Conservation (phyloP, 2,329 filamentous ascomycete species). For the Cadophora malorum region DNA sequence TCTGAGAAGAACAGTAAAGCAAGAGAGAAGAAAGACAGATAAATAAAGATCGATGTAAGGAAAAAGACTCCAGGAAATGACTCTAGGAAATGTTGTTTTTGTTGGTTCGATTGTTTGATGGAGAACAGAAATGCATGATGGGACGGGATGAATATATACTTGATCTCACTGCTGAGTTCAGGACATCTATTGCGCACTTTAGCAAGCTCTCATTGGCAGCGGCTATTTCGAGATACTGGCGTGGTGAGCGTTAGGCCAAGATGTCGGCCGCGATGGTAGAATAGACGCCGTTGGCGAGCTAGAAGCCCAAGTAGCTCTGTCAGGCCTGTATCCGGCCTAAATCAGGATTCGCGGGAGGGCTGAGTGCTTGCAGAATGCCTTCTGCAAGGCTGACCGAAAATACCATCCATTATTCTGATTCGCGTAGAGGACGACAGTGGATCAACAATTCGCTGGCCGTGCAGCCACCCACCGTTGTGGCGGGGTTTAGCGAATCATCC, state of each 20-base stretch:
- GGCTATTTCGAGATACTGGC: conserved; percentile 21
- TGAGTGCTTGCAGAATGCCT: conserved; percentile 14
- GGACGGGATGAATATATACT: conserved; percentile 23
- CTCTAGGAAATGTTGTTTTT: conserved; percentile 33
- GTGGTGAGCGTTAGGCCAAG: background rate
- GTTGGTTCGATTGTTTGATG: conserved; percentile 34
- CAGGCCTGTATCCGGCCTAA: conserved; percentile 16
- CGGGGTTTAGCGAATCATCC: conserved; percentile 17
- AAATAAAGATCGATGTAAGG: conserved; percentile 28
- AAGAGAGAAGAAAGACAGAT: conserved; percentile 25
- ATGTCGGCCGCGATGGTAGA: background rate
- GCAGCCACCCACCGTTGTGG: conserved; percentile 16
- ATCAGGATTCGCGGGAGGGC: conserved; percentile 18
- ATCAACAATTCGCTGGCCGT: conserved; percentile 5
- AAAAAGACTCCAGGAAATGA: conserved; percentile 32
- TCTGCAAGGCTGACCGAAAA: conserved; percentile 19
- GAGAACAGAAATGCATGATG: conserved; percentile 20
- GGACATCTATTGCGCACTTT: background rate
- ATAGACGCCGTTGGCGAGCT: conserved; percentile 17
- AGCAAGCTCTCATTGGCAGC: conserved; percentile 10
- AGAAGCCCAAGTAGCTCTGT: background rate
- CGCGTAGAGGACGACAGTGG: background rate
- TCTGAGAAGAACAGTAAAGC: conserved; percentile 20
- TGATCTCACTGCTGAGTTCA: conserved; percentile 6
- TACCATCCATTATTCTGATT: conserved; percentile 16